Evolutionary conservation across 352 stramenopile genomes (phyloP).

Genomic region (Globisporangium carolinianum): DNA sequence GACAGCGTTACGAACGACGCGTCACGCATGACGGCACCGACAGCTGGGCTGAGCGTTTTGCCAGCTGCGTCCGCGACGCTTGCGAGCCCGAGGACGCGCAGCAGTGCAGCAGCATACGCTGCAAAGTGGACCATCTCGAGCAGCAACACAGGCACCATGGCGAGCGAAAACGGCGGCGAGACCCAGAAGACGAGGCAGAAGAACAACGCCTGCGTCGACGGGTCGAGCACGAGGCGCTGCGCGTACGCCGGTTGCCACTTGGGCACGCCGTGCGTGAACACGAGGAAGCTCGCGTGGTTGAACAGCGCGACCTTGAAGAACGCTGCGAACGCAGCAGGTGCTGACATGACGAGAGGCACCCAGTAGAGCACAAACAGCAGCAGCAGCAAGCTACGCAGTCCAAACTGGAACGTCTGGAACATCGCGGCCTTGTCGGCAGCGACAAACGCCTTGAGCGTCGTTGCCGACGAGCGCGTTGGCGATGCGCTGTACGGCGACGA

Average conservation of each 20-base stretch:
- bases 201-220: conserved; percentile 75
- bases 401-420: conserved; percentile 73
- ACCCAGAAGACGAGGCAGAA: conserved; percentile 86
- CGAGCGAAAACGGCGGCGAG: conserved; percentile 64
- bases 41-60: conserved; percentile 50
- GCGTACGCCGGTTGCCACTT: conserved; percentile 67
- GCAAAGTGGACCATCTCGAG: conserved; percentile 77
- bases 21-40: conserved; percentile 54
- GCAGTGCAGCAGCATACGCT: conserved; percentile 48
- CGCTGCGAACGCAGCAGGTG: conserved; percentile 39
- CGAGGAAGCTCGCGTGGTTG: conserved; percentile 74
- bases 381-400: conserved; percentile 53
- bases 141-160: conserved; percentile 71
- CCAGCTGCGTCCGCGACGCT: conserved; percentile 35
- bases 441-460: conserved; percentile 45
- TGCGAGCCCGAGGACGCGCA: conserved; percentile 47
- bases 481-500: conserved; percentile 6
- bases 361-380: conserved; percentile 72
- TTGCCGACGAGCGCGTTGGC: conserved; percentile 12
- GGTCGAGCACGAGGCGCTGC: conserved; percentile 79
- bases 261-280: conserved; percentile 72
- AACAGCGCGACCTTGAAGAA: conserved; percentile 83
- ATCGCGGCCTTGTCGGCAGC: conserved; percentile 47
- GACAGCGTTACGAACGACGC: conserved; percentile 46
- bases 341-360: conserved; percentile 37